Percentiles rank a stretch among this genome's conserved stretches.
Evolutionary conservation across 345 rosid genomes (phyloP).

Genomic region (Noccaea bulbosa): DNA sequence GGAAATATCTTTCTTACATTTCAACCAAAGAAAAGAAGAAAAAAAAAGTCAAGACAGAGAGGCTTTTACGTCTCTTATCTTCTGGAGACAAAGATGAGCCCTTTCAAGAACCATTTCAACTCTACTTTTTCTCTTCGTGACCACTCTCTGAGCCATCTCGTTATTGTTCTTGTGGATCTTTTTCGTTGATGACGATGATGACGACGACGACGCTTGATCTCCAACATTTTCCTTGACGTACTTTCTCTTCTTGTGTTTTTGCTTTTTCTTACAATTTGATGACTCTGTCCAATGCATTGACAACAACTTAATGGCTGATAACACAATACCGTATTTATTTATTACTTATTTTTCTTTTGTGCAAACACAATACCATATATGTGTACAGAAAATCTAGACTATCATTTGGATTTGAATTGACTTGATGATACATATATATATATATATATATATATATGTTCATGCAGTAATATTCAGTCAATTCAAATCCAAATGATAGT

Average conservation of each 20-base stretch:
- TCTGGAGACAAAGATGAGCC: slow-evolving; percentile 43
- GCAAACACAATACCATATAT: background rate
- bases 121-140: slow-evolving; percentile 38
- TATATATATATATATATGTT: no score
- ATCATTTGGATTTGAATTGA: no score
- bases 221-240: background rate
- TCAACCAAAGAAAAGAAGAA: background rate
- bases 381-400: background rate
- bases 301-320: slow-evolving; percentile 16
- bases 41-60: slow-evolving; percentile 36
- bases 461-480: no score
- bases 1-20: slow-evolving; percentile 14
- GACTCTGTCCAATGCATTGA: slow-evolving; percentile 38
- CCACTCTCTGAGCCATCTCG: slow-evolving; percentile 25
- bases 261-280: slow-evolving; percentile 36
- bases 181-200: slow-evolving; percentile 16
- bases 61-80: slow-evolving; percentile 43
- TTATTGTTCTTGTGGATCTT: slow-evolving; percentile 31
- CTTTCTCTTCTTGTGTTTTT: slow-evolving; percentile 37
- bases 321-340: background rate
- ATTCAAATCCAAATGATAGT: no score
- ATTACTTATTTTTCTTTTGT: no score
- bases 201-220: slow-evolving; percentile 16
- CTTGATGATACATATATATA: no score
- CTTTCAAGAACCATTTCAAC: slow-evolving; percentile 43